Evolutionary conservation across 1,284 basidiomycete species (phyloP), one percentile per base, ranked within the genome.

Genomic region (Ganoderma lingzhi): DNA sequence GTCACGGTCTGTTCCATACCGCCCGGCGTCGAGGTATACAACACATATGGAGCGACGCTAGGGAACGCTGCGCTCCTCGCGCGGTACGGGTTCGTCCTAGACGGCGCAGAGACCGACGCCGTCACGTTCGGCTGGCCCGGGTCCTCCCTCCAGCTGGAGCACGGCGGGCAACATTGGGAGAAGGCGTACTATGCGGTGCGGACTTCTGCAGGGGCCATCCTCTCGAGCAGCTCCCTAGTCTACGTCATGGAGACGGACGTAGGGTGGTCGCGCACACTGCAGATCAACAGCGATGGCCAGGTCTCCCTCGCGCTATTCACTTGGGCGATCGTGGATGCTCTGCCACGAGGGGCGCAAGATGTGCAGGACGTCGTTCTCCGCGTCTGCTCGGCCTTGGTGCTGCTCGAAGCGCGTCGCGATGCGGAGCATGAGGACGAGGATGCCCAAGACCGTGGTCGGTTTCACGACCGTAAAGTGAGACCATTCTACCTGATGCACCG

Each of bases 41-140:
- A 97, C 80, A 93, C 92, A 2, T 98, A 97, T 79, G 96, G 95
- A 42, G 86, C 87, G 68, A 81, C 79, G 3, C 83, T 94, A n/a
- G 84, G 84, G 12, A 94, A 95, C 77, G 89, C 91, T 0, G 82
- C 91, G 68, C 84, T 96, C 14, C 82, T 95, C 42, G 84, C 84
- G 39, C 90, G 89, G 68, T 96, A 95, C 81, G 94, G 94, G 0
- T 96, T 96, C 78, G 78, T 85, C 37, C 82, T 92, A 23, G 89
- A 91, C 56, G 86, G 81, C 6, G 90, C 90, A 75, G 89, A 89
- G 60, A 84, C 87, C 72, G 90, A 92, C 76, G 73, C 79, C 28
- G 77, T 92, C 35, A 79, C 79, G 3, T 91, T 87, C 53, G 72
- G 72, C 8, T 73, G 85, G 81, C 82, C 19, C 32, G 80, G 58